A percentile compares a stretch with the other conserved stretches of the same genome.
These are phyloP conservation scores for Kluyveromyces aestuarii DNA, from an alignment of 805 yeast genomes.

Conservation along the genomic window DNA sequence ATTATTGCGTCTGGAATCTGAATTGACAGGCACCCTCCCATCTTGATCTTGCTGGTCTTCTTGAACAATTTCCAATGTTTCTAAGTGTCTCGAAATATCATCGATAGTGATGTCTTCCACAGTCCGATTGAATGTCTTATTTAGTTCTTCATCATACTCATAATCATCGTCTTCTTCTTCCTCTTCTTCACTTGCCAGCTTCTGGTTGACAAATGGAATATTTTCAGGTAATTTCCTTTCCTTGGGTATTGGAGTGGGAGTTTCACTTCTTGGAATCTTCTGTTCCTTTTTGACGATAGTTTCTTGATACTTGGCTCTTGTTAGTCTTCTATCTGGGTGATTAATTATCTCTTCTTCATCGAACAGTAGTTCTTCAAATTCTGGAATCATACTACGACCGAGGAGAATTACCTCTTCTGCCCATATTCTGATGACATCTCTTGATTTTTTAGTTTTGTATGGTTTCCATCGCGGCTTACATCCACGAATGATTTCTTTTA, in stretches of 20 bases:
- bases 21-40: slow-evolving; percentile 2
- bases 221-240: slow-evolving; percentile 5
- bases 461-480: slow-evolving; percentile 61
- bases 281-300: slow-evolving; percentile 1
- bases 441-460: slow-evolving; percentile 39
- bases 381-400: slow-evolving; percentile 56
- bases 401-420: slow-evolving; percentile 54
- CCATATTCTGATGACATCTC: slow-evolving; percentile 48
- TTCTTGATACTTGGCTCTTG: slow-evolving; percentile 1
- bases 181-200: slow-evolving; percentile 23
- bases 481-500: slow-evolving; percentile 58
- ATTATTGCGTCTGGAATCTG: not conserved
- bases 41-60: slow-evolving; percentile 7
- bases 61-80: slow-evolving; percentile 26
- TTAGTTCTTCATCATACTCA: slow-evolving; percentile 28
- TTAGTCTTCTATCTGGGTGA: not conserved
- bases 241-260: slow-evolving; percentile 6
- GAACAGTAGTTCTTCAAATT: slow-evolving; percentile 24
- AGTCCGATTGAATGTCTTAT: slow-evolving; percentile 30
- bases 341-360: slow-evolving; percentile 3
- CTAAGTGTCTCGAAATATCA: slow-evolving; percentile 30
- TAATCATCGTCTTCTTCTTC: slow-evolving; percentile 30
- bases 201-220: slow-evolving; percentile 24
- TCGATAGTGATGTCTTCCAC: slow-evolving; percentile 32
- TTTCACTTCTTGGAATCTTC: slow-evolving; percentile 7